Evolutionary conservation across 192 early-diverging fungal species (phyloP).

Genomic region (Coemansia sp.): DNA sequence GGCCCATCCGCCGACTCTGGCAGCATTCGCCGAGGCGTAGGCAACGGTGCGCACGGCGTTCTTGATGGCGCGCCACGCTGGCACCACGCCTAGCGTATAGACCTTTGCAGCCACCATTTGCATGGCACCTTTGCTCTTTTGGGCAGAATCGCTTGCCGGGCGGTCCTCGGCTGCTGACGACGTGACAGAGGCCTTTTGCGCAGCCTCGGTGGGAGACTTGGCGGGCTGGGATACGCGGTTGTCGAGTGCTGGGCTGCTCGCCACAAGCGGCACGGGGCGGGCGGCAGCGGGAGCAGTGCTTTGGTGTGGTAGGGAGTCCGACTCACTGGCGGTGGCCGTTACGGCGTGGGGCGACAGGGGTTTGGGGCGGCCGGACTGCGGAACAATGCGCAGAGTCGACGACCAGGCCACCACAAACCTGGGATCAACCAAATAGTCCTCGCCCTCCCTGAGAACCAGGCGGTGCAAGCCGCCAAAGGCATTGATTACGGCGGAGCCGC

Average conservation of each 20-base stretch:
- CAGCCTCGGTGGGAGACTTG: constrained; percentile 24
- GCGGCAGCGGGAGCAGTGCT: neutral
- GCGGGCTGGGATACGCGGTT: constrained; percentile 23
- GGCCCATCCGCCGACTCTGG: constrained; percentile 23
- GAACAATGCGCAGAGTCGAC: constrained; percentile 8
- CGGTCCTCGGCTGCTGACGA: neutral
- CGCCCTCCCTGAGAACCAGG: constrained; percentile 59
- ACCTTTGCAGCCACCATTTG: neutral
- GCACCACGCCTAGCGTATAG: neutral
- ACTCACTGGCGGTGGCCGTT: neutral
- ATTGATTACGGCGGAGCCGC: constrained; percentile 64
- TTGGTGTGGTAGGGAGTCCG: neutral
- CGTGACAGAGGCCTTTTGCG: constrained; percentile 15
- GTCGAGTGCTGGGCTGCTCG: constrained; percentile 14
- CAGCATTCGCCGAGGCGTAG: constrained; percentile 17
- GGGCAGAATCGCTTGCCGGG: no score
- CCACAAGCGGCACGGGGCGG: constrained; percentile 16
- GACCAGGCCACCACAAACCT: constrained; percentile 53
- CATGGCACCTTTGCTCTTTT: neutral
- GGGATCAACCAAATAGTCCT: constrained; percentile 71
- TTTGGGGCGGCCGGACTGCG: constrained; percentile 23
- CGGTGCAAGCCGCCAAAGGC: constrained; percentile 65
- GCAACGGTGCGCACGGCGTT: neutral
- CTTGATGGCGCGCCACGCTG: constrained; percentile 10
- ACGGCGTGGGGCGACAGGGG: neutral